Conservation (phyloP, 495 filamentous ascomycete genomes). For the Niebla homalea region DNA sequence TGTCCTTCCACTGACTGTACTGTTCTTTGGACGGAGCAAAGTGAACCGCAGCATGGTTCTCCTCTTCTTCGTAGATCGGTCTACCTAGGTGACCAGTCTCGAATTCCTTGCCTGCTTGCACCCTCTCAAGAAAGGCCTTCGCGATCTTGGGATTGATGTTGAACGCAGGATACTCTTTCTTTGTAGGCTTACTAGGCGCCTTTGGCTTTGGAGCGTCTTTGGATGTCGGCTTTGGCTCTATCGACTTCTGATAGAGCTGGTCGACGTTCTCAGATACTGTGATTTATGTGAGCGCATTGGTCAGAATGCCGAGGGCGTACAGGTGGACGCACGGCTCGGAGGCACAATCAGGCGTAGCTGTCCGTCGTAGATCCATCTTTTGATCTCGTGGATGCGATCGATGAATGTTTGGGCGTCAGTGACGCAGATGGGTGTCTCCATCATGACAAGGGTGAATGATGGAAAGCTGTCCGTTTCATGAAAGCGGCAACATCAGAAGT, state of each 20-base stretch:
- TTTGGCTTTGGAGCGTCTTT: slow-evolving; percentile 11
- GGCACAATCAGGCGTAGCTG: slow-evolving; percentile 55
- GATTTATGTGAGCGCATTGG: slow-evolving; percentile 33
- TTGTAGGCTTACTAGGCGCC: slow-evolving; percentile 10
- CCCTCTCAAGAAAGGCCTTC: slow-evolving; percentile 12
- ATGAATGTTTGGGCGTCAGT: slow-evolving; percentile 60
- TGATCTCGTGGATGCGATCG: slow-evolving; percentile 54
- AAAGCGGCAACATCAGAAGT: slow-evolving; percentile 11
- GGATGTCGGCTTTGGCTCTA: slow-evolving; percentile 10
- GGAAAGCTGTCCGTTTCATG: slow-evolving; percentile 9
- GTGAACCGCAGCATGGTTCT: slow-evolving; percentile 10
- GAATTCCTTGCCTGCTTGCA: slow-evolving; percentile 10
- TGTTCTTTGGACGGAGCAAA: slow-evolving; percentile 13
- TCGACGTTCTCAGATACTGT: slow-evolving; percentile 31
- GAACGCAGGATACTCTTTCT: slow-evolving; percentile 15
- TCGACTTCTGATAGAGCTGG: slow-evolving; percentile 14
- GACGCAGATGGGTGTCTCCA: slow-evolving; percentile 42
- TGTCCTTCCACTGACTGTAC: slow-evolving; percentile 16
- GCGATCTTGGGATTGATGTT: slow-evolving; percentile 16
- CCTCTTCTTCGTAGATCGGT: slow-evolving; percentile 6
- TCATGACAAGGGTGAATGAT: slow-evolving; percentile 5
- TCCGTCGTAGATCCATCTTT: slow-evolving; percentile 52
- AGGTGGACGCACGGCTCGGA: slow-evolving; percentile 29
- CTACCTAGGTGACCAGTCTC: slow-evolving; percentile 4
- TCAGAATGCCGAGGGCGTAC: no score